phyloP scores from a whole-genome alignment of 2,329 filamentous ascomycete species.

The Fusarium longipes region DNA sequence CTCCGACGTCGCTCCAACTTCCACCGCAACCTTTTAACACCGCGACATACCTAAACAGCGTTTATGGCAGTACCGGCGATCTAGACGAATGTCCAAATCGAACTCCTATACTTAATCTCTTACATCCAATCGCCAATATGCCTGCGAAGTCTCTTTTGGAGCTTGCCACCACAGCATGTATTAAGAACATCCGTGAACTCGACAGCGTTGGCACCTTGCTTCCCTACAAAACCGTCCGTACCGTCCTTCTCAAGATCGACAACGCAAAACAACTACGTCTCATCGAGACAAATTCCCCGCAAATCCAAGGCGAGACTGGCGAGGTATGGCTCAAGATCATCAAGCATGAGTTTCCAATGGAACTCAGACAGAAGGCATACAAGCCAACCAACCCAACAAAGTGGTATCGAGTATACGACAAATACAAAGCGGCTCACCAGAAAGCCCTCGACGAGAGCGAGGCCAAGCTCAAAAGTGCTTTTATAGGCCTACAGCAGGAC shows the following conservation, averaged over 20 bases:
- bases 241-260: conserved; percentile 77
- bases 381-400: conserved; percentile 73
- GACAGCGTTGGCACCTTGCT: conserved; percentile 77
- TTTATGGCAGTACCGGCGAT: neutral
- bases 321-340: conserved; percentile 87
- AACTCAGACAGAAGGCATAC: conserved; percentile 69
- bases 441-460: conserved; percentile 69
- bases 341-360: conserved; percentile 77
- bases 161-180: conserved; percentile 61
- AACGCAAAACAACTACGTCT: conserved; percentile 78
- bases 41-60: neutral
- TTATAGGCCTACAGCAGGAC: conserved; percentile 67
- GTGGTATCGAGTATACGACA: conserved; percentile 83
- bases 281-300: conserved; percentile 81
- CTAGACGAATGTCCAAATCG: neutral
- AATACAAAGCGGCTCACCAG: conserved; percentile 70
- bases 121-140: conserved; percentile 44
- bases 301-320: conserved; percentile 74
- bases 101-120: neutral
- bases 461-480: conserved; percentile 65
- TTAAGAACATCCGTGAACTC: conserved; percentile 68
- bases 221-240: conserved; percentile 70
- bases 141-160: conserved; percentile 63
- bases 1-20: conserved; percentile 2
- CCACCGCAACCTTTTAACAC: neutral